Evolutionary conservation across 2,329 filamentous ascomycete genomes (phyloP).

Genomic region (Calonectria leucothoes): DNA sequence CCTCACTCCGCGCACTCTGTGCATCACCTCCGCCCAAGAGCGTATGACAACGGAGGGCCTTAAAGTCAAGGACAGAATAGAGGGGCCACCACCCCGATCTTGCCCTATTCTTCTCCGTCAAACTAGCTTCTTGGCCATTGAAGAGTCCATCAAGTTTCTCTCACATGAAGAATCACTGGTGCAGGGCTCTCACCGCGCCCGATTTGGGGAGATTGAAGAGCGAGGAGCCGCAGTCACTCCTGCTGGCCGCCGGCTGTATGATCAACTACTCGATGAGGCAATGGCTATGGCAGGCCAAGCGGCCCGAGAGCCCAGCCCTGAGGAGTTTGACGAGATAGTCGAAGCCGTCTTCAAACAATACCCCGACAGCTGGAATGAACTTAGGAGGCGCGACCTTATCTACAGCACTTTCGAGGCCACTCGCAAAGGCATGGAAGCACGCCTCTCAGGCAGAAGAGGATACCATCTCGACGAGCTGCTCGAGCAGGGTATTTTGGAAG

Average conservation of each 20-base stretch:
- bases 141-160: constrained; percentile 57
- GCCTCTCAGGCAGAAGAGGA: not conserved
- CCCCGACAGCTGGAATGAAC: constrained; percentile 53
- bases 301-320: not conserved
- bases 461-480: constrained; percentile 47
- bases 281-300: constrained; percentile 31
- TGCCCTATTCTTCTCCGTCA: constrained; percentile 62
- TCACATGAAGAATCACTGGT: constrained; percentile 42
- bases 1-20: constrained; percentile 26
- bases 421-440: constrained; percentile 1
- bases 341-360: constrained; percentile 47
- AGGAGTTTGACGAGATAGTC: constrained; percentile 36
- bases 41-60: constrained; percentile 55
- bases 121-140: constrained; percentile 63
- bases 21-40: constrained; percentile 47
- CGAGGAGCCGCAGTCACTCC: constrained; percentile 60
- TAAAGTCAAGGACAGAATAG: constrained; percentile 59
- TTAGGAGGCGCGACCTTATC: constrained; percentile 50
- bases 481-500: constrained; percentile 46
- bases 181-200: constrained; percentile 55
- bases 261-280: constrained; percentile 49
- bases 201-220: constrained; percentile 65
- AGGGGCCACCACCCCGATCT: constrained; percentile 58
- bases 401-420: constrained; percentile 49
- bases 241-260: constrained; percentile 57